Percentiles rank a stretch among this genome's conserved stretches.
These are phyloP conservation scores for Ailanthus altissimus DNA, from an alignment of 345 rosid species.

Conservation along the genomic window DNA sequence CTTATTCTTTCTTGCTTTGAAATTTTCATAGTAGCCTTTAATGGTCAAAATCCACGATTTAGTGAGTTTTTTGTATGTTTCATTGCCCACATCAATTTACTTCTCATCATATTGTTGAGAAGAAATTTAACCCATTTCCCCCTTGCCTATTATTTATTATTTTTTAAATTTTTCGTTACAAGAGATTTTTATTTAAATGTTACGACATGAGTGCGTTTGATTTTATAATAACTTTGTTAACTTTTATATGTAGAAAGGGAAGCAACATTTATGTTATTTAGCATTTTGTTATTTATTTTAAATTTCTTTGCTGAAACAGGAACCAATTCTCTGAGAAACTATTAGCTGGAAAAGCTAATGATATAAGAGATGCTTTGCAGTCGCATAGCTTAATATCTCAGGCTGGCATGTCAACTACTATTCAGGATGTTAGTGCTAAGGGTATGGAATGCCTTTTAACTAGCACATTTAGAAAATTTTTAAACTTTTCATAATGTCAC, in stretches of 20 bases:
- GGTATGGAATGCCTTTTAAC: slow-evolving; percentile 26
- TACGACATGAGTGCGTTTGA: background rate
- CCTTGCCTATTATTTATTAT: too few relatives aligned
- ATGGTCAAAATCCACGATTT: too few relatives aligned
- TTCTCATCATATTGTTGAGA: too few relatives aligned
- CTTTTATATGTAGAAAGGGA: background rate
- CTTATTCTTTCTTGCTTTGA: background rate
- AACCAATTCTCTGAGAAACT: slow-evolving; percentile 31
- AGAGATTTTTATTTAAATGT: background rate
- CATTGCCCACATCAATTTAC: too few relatives aligned
- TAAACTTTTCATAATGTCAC: background rate
- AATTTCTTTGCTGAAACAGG: slow-evolving; percentile 34
- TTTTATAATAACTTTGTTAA: background rate
- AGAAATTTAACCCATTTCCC: background rate
- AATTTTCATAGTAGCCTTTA: background rate
- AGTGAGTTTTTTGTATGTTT: too few relatives aligned
- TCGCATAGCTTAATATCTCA: slow-evolving; percentile 37
- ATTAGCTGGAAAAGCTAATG: slow-evolving; percentile 27
- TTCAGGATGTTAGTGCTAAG: slow-evolving; percentile 35
- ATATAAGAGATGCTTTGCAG: slow-evolving; percentile 28
- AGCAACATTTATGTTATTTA: background rate
- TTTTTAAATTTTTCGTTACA: too few relatives aligned
- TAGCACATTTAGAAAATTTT: background rate
- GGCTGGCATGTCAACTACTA: slow-evolving; percentile 43
- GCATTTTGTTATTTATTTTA: background rate